Conservation (phyloP, 148 eudicot genomes). For the Nyssa sinensis region DNA sequence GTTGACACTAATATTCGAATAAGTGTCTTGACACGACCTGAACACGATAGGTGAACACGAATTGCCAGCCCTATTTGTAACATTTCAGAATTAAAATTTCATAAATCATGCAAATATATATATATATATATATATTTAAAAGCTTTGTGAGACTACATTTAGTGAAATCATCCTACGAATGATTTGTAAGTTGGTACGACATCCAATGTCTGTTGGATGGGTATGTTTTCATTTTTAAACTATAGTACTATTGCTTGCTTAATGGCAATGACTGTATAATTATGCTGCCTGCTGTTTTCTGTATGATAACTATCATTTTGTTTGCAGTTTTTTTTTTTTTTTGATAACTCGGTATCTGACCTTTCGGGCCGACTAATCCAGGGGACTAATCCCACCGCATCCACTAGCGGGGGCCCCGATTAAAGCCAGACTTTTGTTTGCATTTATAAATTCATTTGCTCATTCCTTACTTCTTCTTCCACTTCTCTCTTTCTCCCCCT, state of each 20-base stretch:
- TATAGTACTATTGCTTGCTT: background rate
- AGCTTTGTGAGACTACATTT: background rate
- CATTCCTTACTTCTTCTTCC: background rate
- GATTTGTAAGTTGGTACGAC: background rate
- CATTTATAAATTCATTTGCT: background rate
- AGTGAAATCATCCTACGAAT: background rate
- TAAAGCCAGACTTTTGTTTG: background rate
- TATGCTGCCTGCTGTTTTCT: background rate
- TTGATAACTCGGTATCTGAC: too few relatives aligned
- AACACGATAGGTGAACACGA: too few relatives aligned
- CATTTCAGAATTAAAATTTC: constrained; percentile 5
- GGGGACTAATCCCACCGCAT: too few relatives aligned
- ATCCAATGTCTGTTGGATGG: background rate
- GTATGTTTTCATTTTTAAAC: background rate
- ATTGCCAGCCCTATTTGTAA: background rate
- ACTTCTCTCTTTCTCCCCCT: constrained; percentile 8
- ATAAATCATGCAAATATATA: background rate
- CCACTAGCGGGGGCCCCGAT: too few relatives aligned
- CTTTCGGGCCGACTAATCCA: too few relatives aligned
- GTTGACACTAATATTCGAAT: too few relatives aligned
- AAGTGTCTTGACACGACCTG: too few relatives aligned
- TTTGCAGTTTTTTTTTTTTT: too few relatives aligned
- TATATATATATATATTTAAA: background rate
- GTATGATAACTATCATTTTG: background rate
- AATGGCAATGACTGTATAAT: background rate